phyloP scores from a whole-genome alignment of 192 early-diverging fungal genomes.

The Backusella tuberculispora region DNA sequence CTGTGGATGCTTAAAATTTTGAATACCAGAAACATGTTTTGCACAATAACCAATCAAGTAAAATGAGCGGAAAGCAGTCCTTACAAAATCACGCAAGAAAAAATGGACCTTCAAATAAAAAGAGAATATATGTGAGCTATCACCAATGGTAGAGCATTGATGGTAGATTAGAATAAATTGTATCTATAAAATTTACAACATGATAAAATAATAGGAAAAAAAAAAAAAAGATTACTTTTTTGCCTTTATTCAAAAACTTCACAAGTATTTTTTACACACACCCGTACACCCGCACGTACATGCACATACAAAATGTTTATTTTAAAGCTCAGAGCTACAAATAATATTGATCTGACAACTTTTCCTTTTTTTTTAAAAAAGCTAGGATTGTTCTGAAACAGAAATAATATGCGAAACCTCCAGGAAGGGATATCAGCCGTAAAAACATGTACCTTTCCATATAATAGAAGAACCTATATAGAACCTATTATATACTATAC shows the following conservation, averaged over 20 bases:
- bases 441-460: not conserved
- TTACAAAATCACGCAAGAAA: conserved; percentile 6
- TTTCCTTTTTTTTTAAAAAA: too few species aligned
- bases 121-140: not conserved
- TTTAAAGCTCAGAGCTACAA: not conserved
- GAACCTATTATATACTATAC: not conserved
- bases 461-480: not conserved
- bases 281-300: too few species aligned
- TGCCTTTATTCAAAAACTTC: too few species aligned
- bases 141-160: too few species aligned
- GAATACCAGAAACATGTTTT: conserved; percentile 12
- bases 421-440: not conserved
- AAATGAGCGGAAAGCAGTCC: not conserved
- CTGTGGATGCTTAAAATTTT: not conserved
- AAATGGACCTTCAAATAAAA: not conserved
- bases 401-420: not conserved
- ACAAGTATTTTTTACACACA: too few species aligned
- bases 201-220: too few species aligned
- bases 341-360: not conserved
- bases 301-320: not conserved
- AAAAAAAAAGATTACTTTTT: not conserved
- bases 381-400: not conserved
- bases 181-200: too few species aligned
- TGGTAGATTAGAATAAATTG: too few species aligned
- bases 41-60: conserved; percentile 1